Evolutionary conservation across 208 protist species (phyloP).

Genomic region (Willaertia magna): DNA sequence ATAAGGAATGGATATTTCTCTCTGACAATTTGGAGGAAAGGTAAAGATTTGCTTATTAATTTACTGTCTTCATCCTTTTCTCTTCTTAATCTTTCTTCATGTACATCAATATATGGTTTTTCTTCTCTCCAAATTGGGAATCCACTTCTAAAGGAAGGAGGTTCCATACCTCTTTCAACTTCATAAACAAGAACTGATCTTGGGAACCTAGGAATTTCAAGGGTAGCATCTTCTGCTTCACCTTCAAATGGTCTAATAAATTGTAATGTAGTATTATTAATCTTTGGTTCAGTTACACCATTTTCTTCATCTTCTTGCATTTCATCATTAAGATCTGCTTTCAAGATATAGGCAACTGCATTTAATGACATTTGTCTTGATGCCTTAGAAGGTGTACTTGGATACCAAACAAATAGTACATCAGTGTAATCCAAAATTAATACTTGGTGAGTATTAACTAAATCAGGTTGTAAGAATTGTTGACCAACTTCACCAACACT

Average conservation of each 20-base stretch:
- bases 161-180: background rate
- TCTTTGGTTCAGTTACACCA: background rate
- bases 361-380: background rate
- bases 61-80: background rate
- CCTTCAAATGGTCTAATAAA: background rate
- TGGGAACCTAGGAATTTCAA: background rate
- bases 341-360: background rate
- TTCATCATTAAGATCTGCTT: background rate
- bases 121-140: constrained; percentile 4
- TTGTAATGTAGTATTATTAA: background rate
- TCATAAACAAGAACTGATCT: background rate
- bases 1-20: background rate
- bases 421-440: background rate
- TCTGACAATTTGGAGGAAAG: constrained; percentile 3
- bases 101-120: background rate
- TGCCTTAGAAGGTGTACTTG: background rate
- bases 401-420: background rate
- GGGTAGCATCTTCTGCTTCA: background rate
- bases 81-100: background rate
- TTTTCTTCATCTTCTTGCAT: background rate
- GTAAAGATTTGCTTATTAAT: background rate
- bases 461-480: background rate
- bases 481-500: background rate
- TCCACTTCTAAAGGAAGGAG: background rate
- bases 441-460: background rate